A percentile compares a stretch with the other conserved stretches of the same genome.
These are phyloP conservation scores for Microascus cirrosus DNA, from an alignment of 2,329 filamentous ascomycete species.

Conservation along the genomic window DNA sequence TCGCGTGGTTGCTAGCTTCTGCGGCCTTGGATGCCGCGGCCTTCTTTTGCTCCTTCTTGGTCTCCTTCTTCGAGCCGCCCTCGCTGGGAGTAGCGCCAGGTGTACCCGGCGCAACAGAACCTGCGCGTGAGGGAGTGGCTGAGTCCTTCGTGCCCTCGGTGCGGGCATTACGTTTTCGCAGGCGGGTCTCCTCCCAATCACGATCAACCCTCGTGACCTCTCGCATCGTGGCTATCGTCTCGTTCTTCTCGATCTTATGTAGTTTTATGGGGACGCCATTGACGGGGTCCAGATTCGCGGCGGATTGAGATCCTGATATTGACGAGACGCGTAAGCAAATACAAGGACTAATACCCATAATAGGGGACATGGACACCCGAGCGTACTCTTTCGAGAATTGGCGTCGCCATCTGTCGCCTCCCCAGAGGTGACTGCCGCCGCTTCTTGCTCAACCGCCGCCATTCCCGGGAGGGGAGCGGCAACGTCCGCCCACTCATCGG, in stretches of 20 bases:
- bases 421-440: constrained; percentile 21
- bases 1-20: constrained; percentile 68
- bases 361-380: background rate
- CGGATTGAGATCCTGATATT: constrained; percentile 5
- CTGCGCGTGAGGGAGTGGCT: constrained; percentile 35
- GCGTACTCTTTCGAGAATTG: constrained; percentile 51
- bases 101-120: constrained; percentile 37
- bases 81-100: background rate
- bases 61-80: constrained; percentile 41
- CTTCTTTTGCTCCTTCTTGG: constrained; percentile 78
- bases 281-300: constrained; percentile 12
- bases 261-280: constrained; percentile 34
- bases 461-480: constrained; percentile 42
- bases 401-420: constrained; percentile 41
- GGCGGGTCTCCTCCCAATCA: constrained; percentile 60
- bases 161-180: constrained; percentile 56
- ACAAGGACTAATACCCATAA: background rate
- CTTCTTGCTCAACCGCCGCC: constrained; percentile 14
- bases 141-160: constrained; percentile 44
- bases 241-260: constrained; percentile 37
- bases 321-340: background rate
- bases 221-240: constrained; percentile 41
- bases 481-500: constrained; percentile 63
- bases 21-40: constrained; percentile 65
- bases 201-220: constrained; percentile 55